phyloP scores from a whole-genome alignment of 371 early-diverging fungal genomes.

The Homolaphlyctis polyrhiza region DNA sequence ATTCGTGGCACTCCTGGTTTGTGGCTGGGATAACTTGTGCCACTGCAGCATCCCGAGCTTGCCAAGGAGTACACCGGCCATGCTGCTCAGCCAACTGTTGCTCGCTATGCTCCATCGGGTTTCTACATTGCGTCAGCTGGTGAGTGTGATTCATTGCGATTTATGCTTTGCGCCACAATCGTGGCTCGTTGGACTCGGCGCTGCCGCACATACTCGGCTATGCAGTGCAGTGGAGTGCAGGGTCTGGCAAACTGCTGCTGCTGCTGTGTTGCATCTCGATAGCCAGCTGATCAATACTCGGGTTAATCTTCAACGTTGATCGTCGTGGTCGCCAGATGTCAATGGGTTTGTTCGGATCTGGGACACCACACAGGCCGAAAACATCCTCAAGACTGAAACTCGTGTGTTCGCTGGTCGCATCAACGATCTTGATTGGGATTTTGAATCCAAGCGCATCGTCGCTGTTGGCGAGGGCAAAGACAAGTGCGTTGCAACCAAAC shows the following conservation, averaged over 20 bases:
- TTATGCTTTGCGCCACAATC: too few relatives aligned
- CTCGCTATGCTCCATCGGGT: constrained; percentile 86
- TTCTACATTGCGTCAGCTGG: constrained; percentile 94
- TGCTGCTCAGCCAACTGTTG: constrained; percentile 70
- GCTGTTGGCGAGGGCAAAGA: constrained; percentile 95
- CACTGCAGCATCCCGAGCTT: constrained; percentile 65
- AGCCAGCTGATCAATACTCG: neutral
- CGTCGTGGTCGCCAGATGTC: constrained; percentile 49
- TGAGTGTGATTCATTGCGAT: too few relatives aligned
- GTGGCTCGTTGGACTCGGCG: too few relatives aligned
- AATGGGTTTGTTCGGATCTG: constrained; percentile 90
- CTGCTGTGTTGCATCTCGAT: neutral
- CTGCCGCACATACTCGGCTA: too few relatives aligned
- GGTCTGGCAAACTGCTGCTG: too few relatives aligned
- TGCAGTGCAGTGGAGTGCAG: too few relatives aligned
- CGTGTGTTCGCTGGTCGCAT: constrained; percentile 71
- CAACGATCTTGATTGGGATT: constrained; percentile 90
- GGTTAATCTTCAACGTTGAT: neutral
- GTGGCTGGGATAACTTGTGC: neutral
- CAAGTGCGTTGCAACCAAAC: constrained; percentile 32
- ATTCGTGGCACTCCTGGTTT: neutral
- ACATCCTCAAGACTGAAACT: constrained; percentile 79
- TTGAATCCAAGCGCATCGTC: constrained; percentile 88
- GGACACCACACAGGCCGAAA: constrained; percentile 82
- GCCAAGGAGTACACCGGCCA: constrained; percentile 86